These are phyloP conservation scores for Pyrus betulifolia DNA, from an alignment of 306 rosid species.

Conservation along the genomic window DNA sequence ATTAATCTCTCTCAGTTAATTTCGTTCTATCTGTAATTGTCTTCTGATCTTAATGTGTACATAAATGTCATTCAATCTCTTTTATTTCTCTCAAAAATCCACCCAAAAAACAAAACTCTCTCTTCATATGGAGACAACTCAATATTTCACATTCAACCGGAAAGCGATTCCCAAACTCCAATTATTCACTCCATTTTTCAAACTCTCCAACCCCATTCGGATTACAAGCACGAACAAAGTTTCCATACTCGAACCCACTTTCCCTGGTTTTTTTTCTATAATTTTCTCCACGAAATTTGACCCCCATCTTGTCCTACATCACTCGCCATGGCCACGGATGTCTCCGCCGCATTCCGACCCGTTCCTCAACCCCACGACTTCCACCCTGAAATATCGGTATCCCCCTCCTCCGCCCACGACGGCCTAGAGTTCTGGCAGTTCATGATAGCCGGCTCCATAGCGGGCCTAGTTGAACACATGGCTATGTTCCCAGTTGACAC, in stretches of 20 bases:
- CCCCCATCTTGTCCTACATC: background rate
- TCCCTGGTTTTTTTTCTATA: background rate
- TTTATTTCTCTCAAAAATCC: background rate
- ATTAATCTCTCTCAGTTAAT: background rate
- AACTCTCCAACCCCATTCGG: background rate
- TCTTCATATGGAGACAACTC: constrained; percentile 17
- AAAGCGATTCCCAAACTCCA: constrained; percentile 17
- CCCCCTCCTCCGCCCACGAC: constrained; percentile 40
- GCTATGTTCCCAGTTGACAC: constrained; percentile 95
- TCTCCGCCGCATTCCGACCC: constrained; percentile 18
- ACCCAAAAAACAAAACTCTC: background rate
- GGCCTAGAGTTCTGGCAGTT: constrained; percentile 82
- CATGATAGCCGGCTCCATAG: constrained; percentile 78
- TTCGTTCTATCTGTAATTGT: background rate
- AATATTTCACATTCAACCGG: constrained; percentile 10
- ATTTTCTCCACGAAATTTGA: background rate
- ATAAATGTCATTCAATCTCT: constrained; percentile 1
- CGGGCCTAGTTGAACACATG: constrained; percentile 74
- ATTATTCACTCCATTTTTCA: constrained; percentile 7
- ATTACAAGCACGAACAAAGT: background rate
- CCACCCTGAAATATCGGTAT: constrained; percentile 32
- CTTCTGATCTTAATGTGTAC: background rate
- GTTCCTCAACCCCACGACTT: constrained; percentile 37
- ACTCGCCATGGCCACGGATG: constrained; percentile 33
- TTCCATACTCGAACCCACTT: background rate